Evolutionary conservation across 768 basidiomycete genomes (phyloP), one percentile per base, ranked within the genome.

Genomic region (Rhizopogon rudus): DNA sequence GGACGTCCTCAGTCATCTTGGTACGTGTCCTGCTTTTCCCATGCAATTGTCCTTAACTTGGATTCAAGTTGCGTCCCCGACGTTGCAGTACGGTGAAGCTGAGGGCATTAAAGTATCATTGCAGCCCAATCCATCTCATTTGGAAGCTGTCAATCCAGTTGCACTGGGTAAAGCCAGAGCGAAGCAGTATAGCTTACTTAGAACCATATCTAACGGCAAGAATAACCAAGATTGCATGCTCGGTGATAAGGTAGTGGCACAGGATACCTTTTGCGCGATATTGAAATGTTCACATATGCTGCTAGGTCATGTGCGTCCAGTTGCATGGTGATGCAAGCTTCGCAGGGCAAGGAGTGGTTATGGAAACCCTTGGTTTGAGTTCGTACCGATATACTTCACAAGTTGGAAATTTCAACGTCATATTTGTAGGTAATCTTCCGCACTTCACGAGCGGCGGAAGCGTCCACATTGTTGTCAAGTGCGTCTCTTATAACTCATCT

Each of bases 241-340:
- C 3, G 68, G 68, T 29, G 69, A 71, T 29, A 69, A 70, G 61
- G 67, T 68, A 33, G n/a, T 49, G 35, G 3, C 7, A 25, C 9
- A 1, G 52, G 17, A 12, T 22, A 1, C 10, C 12, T 22, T 50
- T 29, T 22, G 2, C 8, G 4, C 3, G 6, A 28, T 25, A 25
- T 40, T 13, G 22, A 25, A n/a, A 17, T 0, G 14, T 6, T 22
- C 8, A 17, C 54, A 3, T 12, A 0, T 79, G 90, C 1, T 84
- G 86, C 66, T 81, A 78, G 62, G 94, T 87, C 3, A 86, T 96
- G 82, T 93, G 88, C 58, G 86, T 96, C 0, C 91, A 94, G 63
- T 69, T 97, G 45, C 94, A 96, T 59, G 94, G 94, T 3, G 94
- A 97, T 67, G 93, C 91, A 1, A 91, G 88, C 55, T 95, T 96